phyloP scores from a whole-genome alignment of 108 stramenopile species.

The Ochromonas danica region DNA sequence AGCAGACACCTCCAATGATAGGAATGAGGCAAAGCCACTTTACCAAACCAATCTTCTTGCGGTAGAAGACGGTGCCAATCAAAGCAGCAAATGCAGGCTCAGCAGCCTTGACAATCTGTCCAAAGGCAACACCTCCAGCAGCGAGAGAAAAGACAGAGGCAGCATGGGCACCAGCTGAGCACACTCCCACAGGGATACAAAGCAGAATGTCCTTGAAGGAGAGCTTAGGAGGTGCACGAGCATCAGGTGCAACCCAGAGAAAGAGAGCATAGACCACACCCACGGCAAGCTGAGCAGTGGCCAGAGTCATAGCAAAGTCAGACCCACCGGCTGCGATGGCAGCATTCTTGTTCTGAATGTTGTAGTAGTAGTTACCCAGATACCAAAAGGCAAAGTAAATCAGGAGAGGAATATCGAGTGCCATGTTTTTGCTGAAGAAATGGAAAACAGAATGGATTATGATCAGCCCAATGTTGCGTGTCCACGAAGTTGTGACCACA shows the following conservation, averaged over 20 bases:
- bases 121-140: conserved; percentile 86
- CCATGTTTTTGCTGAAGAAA: no score
- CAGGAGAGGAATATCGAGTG: conserved; percentile 77
- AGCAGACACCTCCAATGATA: conserved; percentile 83
- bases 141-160: conserved; percentile 83
- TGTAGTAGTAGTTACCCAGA: conserved; percentile 83
- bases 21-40: conserved; percentile 89
- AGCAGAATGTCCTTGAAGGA: conserved; percentile 72
- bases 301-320: conserved; percentile 67
- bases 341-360: conserved; percentile 44
- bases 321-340: conserved; percentile 65
- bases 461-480: no score
- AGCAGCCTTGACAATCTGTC: conserved; percentile 86
- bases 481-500: no score
- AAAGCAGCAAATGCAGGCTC: conserved; percentile 89
- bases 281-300: conserved; percentile 73
- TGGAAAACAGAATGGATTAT: no score
- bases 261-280: conserved; percentile 78
- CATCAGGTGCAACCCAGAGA: conserved; percentile 84
- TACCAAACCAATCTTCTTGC: conserved; percentile 74
- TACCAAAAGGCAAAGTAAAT: conserved; percentile 85
- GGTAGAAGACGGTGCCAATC: conserved; percentile 78
- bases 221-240: conserved; percentile 57
- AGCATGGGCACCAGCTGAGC: conserved; percentile 83
- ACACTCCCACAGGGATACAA: conserved; percentile 83